Conservation (phyloP, 805 yeast genomes). For the Cyberlindnera maritima region DNA sequence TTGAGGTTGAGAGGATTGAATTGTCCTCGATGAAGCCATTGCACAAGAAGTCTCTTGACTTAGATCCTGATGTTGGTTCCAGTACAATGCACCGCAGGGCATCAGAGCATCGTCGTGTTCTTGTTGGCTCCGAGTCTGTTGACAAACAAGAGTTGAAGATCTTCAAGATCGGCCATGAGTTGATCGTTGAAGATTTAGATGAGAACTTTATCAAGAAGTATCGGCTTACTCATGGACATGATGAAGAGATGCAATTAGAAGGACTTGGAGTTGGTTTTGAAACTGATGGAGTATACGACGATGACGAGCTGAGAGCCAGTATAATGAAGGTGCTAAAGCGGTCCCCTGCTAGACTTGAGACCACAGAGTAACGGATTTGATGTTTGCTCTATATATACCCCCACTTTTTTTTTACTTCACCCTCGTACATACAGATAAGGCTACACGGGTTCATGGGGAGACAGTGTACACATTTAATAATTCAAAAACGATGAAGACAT, state of each 20-base stretch:
- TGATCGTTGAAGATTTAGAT: slow-evolving; percentile 14
- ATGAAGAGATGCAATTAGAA: slow-evolving; percentile 6
- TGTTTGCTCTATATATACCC: no score
- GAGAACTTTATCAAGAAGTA: slow-evolving; percentile 17
- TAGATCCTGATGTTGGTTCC: neutral
- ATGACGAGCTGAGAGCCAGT: slow-evolving; percentile 4
- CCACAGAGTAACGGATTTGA: no score
- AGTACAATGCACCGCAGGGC: slow-evolving; percentile 3
- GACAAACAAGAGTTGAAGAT: slow-evolving; percentile 14
- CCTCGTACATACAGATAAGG: no score
- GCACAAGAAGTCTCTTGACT: neutral
- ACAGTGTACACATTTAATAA: no score
- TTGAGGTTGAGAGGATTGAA: neutral
- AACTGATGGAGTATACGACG: slow-evolving; percentile 5
- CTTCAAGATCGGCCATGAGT: slow-evolving; percentile 15
- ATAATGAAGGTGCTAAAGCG: slow-evolving; percentile 3
- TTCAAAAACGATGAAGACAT: no score
- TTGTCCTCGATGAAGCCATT: slow-evolving; percentile 1
- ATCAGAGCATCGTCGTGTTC: slow-evolving; percentile 3
- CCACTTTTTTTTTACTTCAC: no score
- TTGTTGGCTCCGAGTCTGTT: slow-evolving; percentile 6
- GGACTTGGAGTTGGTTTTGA: slow-evolving; percentile 5
- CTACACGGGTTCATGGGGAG: no score
- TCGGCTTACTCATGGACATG: slow-evolving; percentile 1
- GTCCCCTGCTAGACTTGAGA: no score